Conservation (phyloP, 2,329 filamentous ascomycete species). For the Aspergillus cejpii region DNA sequence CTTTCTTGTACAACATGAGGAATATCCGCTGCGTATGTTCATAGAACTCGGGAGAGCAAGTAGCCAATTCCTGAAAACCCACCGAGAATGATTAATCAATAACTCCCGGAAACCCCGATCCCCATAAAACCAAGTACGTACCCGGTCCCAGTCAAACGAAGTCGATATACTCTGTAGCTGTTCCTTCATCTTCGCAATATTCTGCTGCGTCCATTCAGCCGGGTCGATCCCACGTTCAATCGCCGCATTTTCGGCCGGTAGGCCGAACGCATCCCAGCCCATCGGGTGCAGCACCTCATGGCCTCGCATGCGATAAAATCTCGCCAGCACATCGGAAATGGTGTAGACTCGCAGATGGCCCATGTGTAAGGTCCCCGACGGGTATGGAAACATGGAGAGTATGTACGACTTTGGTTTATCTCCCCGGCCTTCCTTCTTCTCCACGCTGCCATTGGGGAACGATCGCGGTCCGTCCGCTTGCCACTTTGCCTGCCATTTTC, state of each 20-base stretch:
- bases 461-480: constrained; percentile 15
- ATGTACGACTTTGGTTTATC: constrained; percentile 55
- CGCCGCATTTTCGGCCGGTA: constrained; percentile 87
- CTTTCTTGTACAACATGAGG: constrained; percentile 64
- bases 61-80: constrained; percentile 63
- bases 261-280: constrained; percentile 88
- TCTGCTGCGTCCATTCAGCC: constrained; percentile 68
- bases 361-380: constrained; percentile 77
- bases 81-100: not conserved
- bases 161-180: constrained; percentile 74
- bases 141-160: constrained; percentile 74
- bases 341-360: constrained; percentile 86
- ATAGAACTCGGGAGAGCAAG: constrained; percentile 79
- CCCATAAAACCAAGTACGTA: constrained; percentile 42
- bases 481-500: constrained; percentile 53
- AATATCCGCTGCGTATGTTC: constrained; percentile 85
- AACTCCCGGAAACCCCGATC: constrained; percentile 1
- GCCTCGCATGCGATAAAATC: constrained; percentile 68
- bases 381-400: constrained; percentile 89
- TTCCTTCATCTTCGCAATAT: constrained; percentile 78
- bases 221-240: constrained; percentile 75
- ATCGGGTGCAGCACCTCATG: constrained; percentile 76
- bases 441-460: not conserved
- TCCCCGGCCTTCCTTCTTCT: constrained; percentile 5
- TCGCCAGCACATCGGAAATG: constrained; percentile 76